These are phyloP conservation scores for Monosporascus sp. DNA, from an alignment of 2,329 filamentous ascomycete genomes.

Conservation along the genomic window DNA sequence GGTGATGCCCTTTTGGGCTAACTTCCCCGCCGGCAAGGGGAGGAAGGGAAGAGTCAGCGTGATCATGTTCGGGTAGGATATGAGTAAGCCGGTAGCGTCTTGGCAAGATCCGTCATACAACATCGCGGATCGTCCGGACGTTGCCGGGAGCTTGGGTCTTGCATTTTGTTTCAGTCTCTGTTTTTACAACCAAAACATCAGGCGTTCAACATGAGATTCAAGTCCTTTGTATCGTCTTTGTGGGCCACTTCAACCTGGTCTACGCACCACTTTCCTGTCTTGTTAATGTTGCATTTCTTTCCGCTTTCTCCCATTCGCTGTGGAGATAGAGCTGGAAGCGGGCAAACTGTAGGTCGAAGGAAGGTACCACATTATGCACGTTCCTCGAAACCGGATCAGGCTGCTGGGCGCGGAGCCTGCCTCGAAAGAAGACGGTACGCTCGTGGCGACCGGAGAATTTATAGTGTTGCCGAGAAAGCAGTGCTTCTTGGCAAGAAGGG, in stretches of 20 bases:
- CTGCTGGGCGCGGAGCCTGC: not conserved
- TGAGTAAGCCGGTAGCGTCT: constrained; percentile 21
- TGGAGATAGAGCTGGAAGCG: too few relatives aligned
- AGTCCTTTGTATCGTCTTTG: constrained; percentile 55
- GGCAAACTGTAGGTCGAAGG: not conserved
- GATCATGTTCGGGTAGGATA: constrained; percentile 24
- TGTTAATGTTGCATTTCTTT: constrained; percentile 14
- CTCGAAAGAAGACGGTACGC: not conserved
- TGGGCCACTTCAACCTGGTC: constrained; percentile 64
- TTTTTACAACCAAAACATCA: constrained; percentile 83
- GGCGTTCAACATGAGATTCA: constrained; percentile 74
- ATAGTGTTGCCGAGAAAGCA: not conserved
- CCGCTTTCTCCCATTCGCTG: constrained; percentile 1
- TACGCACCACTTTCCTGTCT: constrained; percentile 30
- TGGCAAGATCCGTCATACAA: constrained; percentile 60
- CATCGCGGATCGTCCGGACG: constrained; percentile 54
- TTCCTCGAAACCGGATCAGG: too few relatives aligned
- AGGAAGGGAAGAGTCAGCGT: constrained; percentile 21
- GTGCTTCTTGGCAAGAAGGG: not conserved
- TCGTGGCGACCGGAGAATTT: not conserved
- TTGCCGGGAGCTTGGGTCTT: constrained; percentile 55
- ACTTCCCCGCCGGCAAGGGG: not conserved
- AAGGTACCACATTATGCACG: not conserved
- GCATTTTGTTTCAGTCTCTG: constrained; percentile 67
- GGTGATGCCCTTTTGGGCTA: not conserved